Conservation (phyloP, 441 rosid genomes). For the Bocquillonia castaneifolia region DNA sequence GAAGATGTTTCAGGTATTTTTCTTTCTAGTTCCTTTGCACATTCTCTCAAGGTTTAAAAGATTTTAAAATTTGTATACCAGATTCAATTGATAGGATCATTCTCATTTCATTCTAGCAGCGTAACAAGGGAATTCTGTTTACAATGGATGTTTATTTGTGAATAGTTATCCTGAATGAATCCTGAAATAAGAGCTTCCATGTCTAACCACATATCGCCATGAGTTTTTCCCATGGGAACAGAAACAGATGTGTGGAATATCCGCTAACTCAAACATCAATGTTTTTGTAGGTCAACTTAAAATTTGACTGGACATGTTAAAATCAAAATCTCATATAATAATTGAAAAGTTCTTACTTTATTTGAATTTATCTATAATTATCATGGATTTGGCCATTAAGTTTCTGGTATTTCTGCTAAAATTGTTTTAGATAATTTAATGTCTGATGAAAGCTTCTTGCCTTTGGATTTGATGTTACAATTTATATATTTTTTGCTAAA, state of each 20-base stretch:
- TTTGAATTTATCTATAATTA: neutral
- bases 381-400: neutral
- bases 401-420: neutral
- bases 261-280: neutral
- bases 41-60: neutral
- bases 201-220: neutral
- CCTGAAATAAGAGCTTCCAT: neutral
- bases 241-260: neutral
- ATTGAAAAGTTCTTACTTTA: neutral
- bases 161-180: constrained; percentile 3
- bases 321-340: neutral
- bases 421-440: neutral
- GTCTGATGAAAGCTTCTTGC: neutral
- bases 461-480: neutral
- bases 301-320: neutral
- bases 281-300: neutral
- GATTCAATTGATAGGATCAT: neutral
- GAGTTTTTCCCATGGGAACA: neutral
- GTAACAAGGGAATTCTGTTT: neutral
- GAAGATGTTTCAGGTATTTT: constrained; percentile 78
- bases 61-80: neutral
- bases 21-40: neutral
- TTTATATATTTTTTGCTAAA: neutral
- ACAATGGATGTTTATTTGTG: neutral
- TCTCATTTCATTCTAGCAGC: neutral